Evolutionary conservation across 768 basidiomycete genomes (phyloP).

Genomic region (Tricholoma bakamatsutake): DNA sequence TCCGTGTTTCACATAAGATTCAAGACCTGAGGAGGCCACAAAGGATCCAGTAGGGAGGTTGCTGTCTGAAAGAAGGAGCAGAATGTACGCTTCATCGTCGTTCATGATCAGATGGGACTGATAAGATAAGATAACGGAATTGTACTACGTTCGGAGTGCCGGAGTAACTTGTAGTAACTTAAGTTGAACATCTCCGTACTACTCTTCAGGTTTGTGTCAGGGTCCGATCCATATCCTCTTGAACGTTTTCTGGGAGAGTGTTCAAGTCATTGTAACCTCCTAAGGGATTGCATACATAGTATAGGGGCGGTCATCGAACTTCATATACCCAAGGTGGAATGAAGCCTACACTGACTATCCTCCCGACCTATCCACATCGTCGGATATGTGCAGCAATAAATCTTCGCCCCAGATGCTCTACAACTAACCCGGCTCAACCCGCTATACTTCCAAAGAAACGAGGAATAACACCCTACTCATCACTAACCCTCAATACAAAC

Average conservation of each 20-base stretch:
- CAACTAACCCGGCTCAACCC: conserved; percentile 5
- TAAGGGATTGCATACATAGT: background rate
- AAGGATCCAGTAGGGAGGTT: conserved; percentile 98
- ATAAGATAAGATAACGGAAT: conserved; percentile 1
- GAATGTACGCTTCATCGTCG: conserved; percentile 57
- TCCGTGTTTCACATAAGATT: conserved; percentile 86
- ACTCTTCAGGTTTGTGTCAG: background rate
- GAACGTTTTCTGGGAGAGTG: background rate
- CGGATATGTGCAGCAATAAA: conserved; percentile 13
- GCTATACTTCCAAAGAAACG: conserved; percentile 11
- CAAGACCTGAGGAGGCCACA: conserved; percentile 89
- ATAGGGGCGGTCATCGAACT: background rate
- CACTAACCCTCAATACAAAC: conserved; percentile 26
- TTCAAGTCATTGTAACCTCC: background rate
- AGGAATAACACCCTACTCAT: conserved; percentile 29
- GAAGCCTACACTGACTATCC: conserved; percentile 26
- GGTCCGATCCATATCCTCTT: background rate
- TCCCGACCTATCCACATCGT: conserved; percentile 13
- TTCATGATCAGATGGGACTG: conserved; percentile 18
- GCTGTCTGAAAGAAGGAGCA: conserved; percentile 81
- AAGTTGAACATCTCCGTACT: background rate
- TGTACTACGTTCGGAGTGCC: too few species aligned
- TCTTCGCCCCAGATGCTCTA: conserved; percentile 9
- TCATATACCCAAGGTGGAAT: conserved; percentile 13
- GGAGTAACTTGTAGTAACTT: background rate